Evolutionary conservation across 73 alveolate species (phyloP), one percentile per base, ranked within the genome.

Genomic region (Symbiodinium natans): DNA sequence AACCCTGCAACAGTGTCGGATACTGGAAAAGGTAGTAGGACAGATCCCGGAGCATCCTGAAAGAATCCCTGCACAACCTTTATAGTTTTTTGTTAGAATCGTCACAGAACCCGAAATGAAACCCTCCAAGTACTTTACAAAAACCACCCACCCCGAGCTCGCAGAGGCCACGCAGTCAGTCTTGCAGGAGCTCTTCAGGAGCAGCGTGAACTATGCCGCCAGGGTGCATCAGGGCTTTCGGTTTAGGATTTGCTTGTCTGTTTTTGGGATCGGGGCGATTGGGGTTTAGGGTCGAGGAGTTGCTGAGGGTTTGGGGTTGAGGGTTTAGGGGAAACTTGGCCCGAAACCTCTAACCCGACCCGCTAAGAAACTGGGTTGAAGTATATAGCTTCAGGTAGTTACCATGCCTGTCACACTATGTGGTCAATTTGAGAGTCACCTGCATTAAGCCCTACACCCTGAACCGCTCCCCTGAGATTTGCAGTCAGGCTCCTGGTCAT

Each of bases 201-300:
- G 84, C 41, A 73, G 84, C 41, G 84, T 73, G 43, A 73, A 34
- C 84, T 73, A 73, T 33, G 84, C 84, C 42, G 9, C 42, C 10
- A 9, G 84, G 84, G 31, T 33, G 17, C 77, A 63, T 63, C 0
- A 27, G 77, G 77, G 77, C 23, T 59, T 27, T 17, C 6, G 77
- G 77, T 13, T 59, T 3, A 59, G 36, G 77, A 2, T 48, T 48
- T 48, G 77, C 74, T 19, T 56, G 31, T 9, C 33, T 9, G 33
- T 56, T 56, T 56, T 15, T 13, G 74, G 74, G 6, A 15, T 8
- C 33, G 31, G 31, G 74, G 74, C 74, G 25, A 43, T 56, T 15
- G 74, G 74, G 74, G 74, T 56, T 56, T 19, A 56, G 74, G 74
- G 74, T 56, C 15, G 25, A 8, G 74, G 74, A 3, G 74, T 56